Percentiles rank a stretch among this genome's conserved stretches.
Conservation (phyloP, 495 filamentous ascomycete genomes). For the Penicillium simplicissimum region DNA sequence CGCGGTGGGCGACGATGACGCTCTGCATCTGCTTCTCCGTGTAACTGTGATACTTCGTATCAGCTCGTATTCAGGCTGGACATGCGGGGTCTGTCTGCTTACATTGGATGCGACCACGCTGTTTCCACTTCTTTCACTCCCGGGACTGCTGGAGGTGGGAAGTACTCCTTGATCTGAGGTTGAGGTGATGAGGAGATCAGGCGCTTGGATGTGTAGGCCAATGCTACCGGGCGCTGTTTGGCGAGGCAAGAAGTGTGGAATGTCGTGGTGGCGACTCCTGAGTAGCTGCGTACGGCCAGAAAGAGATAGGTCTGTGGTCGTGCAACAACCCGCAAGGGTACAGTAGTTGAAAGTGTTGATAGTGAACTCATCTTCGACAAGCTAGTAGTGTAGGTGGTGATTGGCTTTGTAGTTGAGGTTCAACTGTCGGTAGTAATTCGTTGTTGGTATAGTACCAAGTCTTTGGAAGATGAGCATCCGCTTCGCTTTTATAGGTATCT, state of each 20-base stretch:
- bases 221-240: slow-evolving; percentile 15
- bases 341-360: slow-evolving; percentile 30
- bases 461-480: slow-evolving; percentile 1
- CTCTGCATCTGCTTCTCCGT: slow-evolving; percentile 61
- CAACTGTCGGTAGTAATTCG: background rate
- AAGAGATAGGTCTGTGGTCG: slow-evolving; percentile 31
- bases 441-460: background rate
- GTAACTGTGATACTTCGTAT: slow-evolving; percentile 33
- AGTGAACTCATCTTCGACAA: slow-evolving; percentile 11
- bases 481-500: background rate
- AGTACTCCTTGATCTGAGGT: slow-evolving; percentile 40
- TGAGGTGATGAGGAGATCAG: slow-evolving; percentile 41
- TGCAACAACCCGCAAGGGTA: slow-evolving; percentile 36
- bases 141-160: slow-evolving; percentile 37
- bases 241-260: slow-evolving; percentile 17
- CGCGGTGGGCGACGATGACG: slow-evolving; percentile 66
- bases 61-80: background rate
- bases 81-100: slow-evolving; percentile 18
- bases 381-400: background rate
- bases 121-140: slow-evolving; percentile 40
- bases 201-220: slow-evolving; percentile 28
- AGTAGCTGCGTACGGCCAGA: slow-evolving; percentile 31
- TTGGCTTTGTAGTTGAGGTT: background rate
- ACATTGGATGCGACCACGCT: slow-evolving; percentile 49
- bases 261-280: slow-evolving; percentile 22